Evolutionary conservation across 257 asterid genomes (phyloP), one percentile per base, ranked within the genome.

Genomic region (Nicotiana sylvestris): DNA sequence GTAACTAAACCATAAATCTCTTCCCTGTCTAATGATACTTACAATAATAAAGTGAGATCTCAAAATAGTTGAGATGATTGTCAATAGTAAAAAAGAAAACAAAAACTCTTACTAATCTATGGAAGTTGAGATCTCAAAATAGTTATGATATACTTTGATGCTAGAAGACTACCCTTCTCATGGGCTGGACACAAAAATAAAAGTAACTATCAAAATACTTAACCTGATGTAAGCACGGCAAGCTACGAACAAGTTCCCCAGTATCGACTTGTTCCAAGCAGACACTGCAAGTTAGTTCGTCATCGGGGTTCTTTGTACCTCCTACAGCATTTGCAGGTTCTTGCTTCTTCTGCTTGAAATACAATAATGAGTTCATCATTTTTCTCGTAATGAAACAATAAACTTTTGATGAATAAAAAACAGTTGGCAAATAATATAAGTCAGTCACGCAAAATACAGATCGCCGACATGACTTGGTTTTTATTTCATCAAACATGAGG

Each of bases 201-300:
- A 51, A 6, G 9, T 51, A 76, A 76, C 64, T 51, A 76, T 51
- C 2, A 16, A 49, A 27, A 15, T 76, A 51, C 80, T 51, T 72
- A 60, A 96, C 99, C 98, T 96, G 98, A 89, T 96, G 99, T 90
- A 96, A 88, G 91, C 99, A 96, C 27, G 99, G 99, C 91, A 96
- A 88, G 90, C 97, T 96, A 69, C 99, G 98, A 77, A 96, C 88
- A 78, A 90, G 89, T 86, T 96, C 99, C 72, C 98, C 99, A 13
- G 62, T 89, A 82, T 81, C 86, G 72, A 96, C 99, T 94, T 94
- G 98, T 91, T 96, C 99, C 94, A 96, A 90, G 91, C 99, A 96
- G 82, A 96, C 97, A 81, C 98, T 96, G 84, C 99, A 94, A 58
- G 98, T 96, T 89, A 96, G 90, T 77, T 94, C 99, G 82, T 96